Evolutionary conservation across 257 asterid genomes (phyloP).

Genomic region (Haberlea rhodopensis): DNA sequence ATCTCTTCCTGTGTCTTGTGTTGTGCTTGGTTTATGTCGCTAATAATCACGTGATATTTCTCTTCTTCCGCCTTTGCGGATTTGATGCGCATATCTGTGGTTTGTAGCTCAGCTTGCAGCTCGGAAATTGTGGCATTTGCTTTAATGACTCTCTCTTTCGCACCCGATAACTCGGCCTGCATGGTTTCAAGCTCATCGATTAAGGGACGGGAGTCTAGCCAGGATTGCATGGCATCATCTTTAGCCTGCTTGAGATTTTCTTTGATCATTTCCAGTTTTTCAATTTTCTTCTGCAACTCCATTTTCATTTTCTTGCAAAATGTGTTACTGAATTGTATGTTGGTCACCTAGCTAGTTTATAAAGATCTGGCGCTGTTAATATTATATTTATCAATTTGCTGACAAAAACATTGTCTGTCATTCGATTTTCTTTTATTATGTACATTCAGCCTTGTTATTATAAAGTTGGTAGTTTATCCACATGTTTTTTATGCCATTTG

Average conservation of each 20-base stretch:
- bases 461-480: neutral
- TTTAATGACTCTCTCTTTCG: conserved; percentile 27
- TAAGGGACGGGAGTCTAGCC: conserved; percentile 63
- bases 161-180: conserved; percentile 40
- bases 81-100: conserved; percentile 31
- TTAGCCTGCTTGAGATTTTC: conserved; percentile 50
- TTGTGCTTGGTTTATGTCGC: conserved; percentile 34
- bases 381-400: neutral
- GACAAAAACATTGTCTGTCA: neutral
- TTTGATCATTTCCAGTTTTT: conserved; percentile 38
- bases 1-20: conserved; percentile 42
- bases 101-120: conserved; percentile 42
- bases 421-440: neutral
- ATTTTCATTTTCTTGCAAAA: neutral
- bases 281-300: conserved; percentile 25
- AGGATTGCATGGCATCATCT: conserved; percentile 59
- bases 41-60: conserved; percentile 26
- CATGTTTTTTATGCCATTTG: neutral
- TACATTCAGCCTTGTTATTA: neutral
- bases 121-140: conserved; percentile 26
- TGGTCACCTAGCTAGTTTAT: neutral
- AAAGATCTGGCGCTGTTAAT: no score
- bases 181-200: conserved; percentile 60
- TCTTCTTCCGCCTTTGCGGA: conserved; percentile 46
- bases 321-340: conserved; percentile 5